Evolutionary conservation across 257 asterid genomes (phyloP).

Genomic region (Vinca minor): DNA sequence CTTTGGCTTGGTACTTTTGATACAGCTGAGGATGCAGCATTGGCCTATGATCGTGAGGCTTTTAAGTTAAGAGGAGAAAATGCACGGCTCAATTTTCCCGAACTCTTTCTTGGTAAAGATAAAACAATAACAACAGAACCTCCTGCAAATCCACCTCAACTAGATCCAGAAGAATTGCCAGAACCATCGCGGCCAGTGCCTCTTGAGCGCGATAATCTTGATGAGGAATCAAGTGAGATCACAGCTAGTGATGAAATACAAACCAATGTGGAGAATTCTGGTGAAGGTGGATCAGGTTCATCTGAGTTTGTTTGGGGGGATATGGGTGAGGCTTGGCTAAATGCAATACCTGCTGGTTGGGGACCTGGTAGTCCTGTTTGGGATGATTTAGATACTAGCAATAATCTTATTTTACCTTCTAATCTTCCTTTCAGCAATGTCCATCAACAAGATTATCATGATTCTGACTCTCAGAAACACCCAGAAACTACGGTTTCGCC

Average conservation of each 20-base stretch:
- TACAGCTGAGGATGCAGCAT: constrained; percentile 88
- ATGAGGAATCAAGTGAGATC: constrained; percentile 20
- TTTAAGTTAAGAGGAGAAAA: constrained; percentile 76
- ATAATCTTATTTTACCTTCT: constrained; percentile 50
- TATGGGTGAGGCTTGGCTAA: constrained; percentile 59
- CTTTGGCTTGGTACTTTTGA: constrained; percentile 95
- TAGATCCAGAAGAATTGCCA: constrained; percentile 21
- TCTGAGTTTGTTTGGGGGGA: constrained; percentile 80
- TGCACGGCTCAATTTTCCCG: constrained; percentile 82
- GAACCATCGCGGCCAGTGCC: constrained; percentile 1
- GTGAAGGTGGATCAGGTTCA: constrained; percentile 18
- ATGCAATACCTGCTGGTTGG: constrained; percentile 67
- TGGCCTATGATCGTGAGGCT: constrained; percentile 92
- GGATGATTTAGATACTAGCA: constrained; percentile 65
- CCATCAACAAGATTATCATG: constrained; percentile 27
- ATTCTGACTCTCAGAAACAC: constrained; percentile 32
- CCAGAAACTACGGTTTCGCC: constrained; percentile 25
- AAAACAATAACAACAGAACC: constrained; percentile 1
- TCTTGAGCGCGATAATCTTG: constrained; percentile 19
- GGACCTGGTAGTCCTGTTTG: constrained; percentile 86
- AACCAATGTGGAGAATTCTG: constrained; percentile 21
- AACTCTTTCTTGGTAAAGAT: constrained; percentile 52
- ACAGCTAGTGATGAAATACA: constrained; percentile 24
- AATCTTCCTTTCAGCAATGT: constrained; percentile 46
- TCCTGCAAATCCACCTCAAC: constrained; percentile 8